phyloP scores from a whole-genome alignment of 2,329 filamentous ascomycete genomes.

The Curvularia sp. region DNA sequence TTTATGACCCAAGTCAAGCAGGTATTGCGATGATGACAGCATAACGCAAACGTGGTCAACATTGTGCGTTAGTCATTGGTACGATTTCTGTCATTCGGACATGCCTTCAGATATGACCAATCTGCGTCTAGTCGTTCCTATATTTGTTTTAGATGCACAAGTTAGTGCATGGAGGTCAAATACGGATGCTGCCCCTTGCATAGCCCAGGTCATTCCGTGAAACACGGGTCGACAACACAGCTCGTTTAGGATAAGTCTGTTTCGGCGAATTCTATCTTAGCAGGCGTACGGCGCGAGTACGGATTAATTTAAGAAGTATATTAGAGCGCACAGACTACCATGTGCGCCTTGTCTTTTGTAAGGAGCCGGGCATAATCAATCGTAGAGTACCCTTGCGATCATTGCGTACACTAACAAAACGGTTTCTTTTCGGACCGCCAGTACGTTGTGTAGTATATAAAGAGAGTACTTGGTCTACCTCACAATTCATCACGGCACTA shows the following conservation, averaged over 20 bases:
- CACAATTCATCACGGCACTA: background rate
- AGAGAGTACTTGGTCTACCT: background rate
- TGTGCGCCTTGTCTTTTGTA: background rate
- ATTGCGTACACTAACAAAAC: background rate
- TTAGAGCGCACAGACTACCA: background rate
- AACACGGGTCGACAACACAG: background rate
- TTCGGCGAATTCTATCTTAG: background rate
- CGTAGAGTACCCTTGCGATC: background rate
- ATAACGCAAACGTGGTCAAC: no score
- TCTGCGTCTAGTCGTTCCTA: background rate
- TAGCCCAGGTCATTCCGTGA: background rate
- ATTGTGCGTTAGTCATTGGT: background rate
- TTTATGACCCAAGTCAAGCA: no score
- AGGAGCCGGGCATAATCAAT: background rate
- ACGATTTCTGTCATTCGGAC: background rate
- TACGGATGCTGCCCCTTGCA: background rate
- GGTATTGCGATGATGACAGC: no score
- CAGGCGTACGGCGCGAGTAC: background rate
- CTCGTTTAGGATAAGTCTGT: background rate
- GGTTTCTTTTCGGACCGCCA: background rate
- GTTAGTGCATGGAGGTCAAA: background rate
- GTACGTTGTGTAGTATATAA: background rate
- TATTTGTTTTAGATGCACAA: background rate
- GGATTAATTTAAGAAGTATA: constrained; percentile 1
- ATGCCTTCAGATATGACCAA: background rate